Conservation (phyloP, 768 basidiomycete species). For the Tulasnella sp. region DNA sequence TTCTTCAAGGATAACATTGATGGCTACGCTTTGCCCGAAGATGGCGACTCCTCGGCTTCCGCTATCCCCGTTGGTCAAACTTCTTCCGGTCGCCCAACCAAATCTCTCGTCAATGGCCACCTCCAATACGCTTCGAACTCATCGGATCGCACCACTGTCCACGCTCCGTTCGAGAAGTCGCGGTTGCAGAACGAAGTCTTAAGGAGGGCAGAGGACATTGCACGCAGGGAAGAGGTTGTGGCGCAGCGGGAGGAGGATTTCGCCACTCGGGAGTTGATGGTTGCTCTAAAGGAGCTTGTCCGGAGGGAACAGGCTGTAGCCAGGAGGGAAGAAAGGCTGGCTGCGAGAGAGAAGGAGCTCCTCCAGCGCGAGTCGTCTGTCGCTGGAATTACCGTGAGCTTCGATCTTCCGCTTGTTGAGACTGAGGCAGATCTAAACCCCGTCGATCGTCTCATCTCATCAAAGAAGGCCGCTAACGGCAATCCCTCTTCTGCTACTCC, state of each 20-base stretch:
- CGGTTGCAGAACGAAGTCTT: constrained; percentile 25
- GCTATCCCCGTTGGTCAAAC: background rate
- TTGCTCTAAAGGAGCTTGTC: constrained; percentile 29
- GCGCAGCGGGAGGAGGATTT: constrained; percentile 31
- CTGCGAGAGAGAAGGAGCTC: constrained; percentile 23
- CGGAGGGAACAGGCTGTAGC: constrained; percentile 27
- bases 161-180: constrained; percentile 31
- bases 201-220: constrained; percentile 20
- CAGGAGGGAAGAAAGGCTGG: constrained; percentile 8
- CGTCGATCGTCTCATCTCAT: constrained; percentile 24
- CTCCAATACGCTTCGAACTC: constrained; percentile 12
- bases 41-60: constrained; percentile 23
- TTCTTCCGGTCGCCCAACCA: constrained; percentile 6
- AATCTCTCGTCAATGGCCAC: constrained; percentile 20
- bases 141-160: background rate
- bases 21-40: constrained; percentile 23
- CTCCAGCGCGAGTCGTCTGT: constrained; percentile 19
- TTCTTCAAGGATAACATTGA: constrained; percentile 27
- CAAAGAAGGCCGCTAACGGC: constrained; percentile 16
- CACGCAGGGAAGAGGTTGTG: constrained; percentile 14
- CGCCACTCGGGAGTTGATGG: constrained; percentile 26
- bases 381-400: constrained; percentile 3
- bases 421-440: constrained; percentile 20
- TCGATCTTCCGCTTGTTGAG: constrained; percentile 16
- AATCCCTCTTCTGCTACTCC: background rate